Evolutionary conservation across 2,329 filamentous ascomycete genomes (phyloP), one percentile per base, ranked within the genome.

Genomic region (Diaporthe sp.): DNA sequence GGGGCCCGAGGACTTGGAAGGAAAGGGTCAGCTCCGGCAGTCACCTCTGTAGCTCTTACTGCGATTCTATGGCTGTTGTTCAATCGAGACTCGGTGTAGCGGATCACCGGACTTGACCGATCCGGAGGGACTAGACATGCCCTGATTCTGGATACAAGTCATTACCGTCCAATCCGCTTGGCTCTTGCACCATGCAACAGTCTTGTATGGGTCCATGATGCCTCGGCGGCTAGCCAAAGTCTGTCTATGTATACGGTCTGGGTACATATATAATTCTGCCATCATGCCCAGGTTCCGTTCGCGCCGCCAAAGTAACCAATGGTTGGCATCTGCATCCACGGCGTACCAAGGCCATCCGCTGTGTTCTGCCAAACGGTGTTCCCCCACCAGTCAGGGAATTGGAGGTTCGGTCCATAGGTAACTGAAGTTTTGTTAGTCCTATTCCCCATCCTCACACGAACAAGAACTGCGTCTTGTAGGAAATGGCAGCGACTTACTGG

Each of bases 311-410:
- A 84, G 61, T 84, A 83, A 37, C 82, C 82, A 12, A 80, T 71
- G 37, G 80, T 79, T 3, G 82, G 82, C 80, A 84, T 81, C 25
- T 77, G 44, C 47, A 82, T 22, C 82, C 82, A 84, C 0, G 82
- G 80, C 2, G 80, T 72, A 3, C 82, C 82, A n/a, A 79, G 76
- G 10, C 81, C 79, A 68, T 84, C 82, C 0, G 82, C 82, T 0
- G 82, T 84, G 51, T 84, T 81, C 67, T 83, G 79, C 82, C 82
- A 83, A 73, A 84, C 82, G 9, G 78, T 81, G 37, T 83, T 83
- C 0, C 82, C 82, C 82, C 82, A 84, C 82, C 82, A 84, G 39
- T 82, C 80, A 13, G 82, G 81, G 57, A 84, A 83, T 58, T 82
- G 79, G 4, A 80, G 72, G 55, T 79, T 80, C 10, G 82, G 81